Evolutionary conservation across 2,329 filamentous ascomycete genomes (phyloP), one percentile per base, ranked within the genome.

Genomic region (Penicillium thymicola): DNA sequence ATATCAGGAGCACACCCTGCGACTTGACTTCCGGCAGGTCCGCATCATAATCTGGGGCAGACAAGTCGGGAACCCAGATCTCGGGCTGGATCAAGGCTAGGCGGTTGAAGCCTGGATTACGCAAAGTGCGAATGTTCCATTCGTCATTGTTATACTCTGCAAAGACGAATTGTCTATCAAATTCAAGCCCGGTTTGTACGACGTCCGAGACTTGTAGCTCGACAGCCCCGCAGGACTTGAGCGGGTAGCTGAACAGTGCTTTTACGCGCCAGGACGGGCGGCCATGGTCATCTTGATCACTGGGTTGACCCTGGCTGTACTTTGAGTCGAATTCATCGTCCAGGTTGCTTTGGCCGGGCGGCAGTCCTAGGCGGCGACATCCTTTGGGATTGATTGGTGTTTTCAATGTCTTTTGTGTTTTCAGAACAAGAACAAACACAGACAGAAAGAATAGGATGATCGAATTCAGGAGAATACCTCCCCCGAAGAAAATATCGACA

Each of bases 81-180:
- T 86, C 79, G 0, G 82, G 80, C 55, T 78, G 81, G 49, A 97
- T 80, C 45, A 85, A 86, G 8, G 90, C 87, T 50, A 97, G 80
- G 41, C 81, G 81, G 1, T 90, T 85, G 54, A 70, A 73, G 25
- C 70, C 68, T 32, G 71, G 67, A 54, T 79, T 76, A 3, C 80
- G 75, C 25, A 78, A 63, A 1, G 76, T 76, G 18, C 78, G 75
- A 32, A 68, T 70, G 21, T 65, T 71, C 75, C 76, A 78, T 46
- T 54, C 51, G 8, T 72, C 71, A 5, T 73, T 73, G 36, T 77
- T 70, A 40, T 79, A 71, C 72, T 92, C 88, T 2, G 89, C 91
- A 70, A 97, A 90, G 46, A 85, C 88, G 77, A 92, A 96, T 64
- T 93, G 83, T 6, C 91, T 85, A 74, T 97, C 92, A 72, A 88